phyloP scores from a whole-genome alignment of 331 rosid species.

The Rosa hybrid region DNA sequence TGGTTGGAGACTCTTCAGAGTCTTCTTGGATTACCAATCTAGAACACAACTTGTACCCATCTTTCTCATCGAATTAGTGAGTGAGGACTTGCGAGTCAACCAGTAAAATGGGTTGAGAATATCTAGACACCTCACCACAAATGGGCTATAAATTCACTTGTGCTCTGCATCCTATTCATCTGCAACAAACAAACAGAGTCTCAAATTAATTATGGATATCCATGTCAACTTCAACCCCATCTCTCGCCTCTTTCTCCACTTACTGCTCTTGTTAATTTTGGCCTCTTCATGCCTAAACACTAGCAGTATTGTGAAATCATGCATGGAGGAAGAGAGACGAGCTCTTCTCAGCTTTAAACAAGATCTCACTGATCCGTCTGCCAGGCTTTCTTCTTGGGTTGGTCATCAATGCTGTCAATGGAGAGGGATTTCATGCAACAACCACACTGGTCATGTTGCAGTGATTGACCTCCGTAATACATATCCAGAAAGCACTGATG shows the following conservation, averaged over 20 bases:
- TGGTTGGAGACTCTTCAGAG: too few species aligned
- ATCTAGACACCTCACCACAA: neutral
- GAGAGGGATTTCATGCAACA: constrained; percentile 10
- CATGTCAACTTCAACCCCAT: neutral
- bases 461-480: neutral
- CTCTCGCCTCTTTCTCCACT: neutral
- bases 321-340: neutral
- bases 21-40: too few species aligned
- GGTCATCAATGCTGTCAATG: neutral
- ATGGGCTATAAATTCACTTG: neutral
- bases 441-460: neutral
- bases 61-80: too few species aligned
- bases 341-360: neutral
- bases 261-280: neutral
- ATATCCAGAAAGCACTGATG: too few species aligned
- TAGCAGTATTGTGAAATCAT: neutral
- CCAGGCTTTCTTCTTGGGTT: constrained; percentile 1
- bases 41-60: too few species aligned
- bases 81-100: too few species aligned
- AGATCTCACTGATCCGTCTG: neutral
- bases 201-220: neutral
- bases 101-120: too few species aligned
- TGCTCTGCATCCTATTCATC: neutral
- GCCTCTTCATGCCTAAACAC: neutral
- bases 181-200: neutral